Conservation (phyloP, 768 basidiomycete genomes). For the Hericium rajendrae region DNA sequence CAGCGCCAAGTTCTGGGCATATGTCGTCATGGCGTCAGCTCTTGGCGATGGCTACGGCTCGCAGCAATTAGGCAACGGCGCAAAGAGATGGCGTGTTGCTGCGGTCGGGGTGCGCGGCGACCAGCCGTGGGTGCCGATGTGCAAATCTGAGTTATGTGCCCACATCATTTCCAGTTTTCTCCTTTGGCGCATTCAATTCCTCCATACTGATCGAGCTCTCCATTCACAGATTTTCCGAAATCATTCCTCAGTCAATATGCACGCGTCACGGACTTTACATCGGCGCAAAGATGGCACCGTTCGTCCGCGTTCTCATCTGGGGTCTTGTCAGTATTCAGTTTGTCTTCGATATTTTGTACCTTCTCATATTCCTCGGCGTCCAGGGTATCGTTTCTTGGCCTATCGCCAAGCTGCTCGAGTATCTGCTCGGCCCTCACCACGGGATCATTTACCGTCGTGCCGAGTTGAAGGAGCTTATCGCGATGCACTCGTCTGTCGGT, state of each 20-base stretch:
- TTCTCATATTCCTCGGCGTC: neutral
- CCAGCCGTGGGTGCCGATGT: neutral
- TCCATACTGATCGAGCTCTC: neutral
- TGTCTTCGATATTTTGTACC: neutral
- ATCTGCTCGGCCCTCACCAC: constrained; percentile 71
- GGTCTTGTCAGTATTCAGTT: constrained; percentile 37
- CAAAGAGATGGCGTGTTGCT: too few relatives aligned
- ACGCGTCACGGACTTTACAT: constrained; percentile 84
- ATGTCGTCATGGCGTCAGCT: too few relatives aligned
- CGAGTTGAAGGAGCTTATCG: constrained; percentile 82
- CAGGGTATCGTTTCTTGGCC: constrained; percentile 78
- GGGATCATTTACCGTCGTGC: constrained; percentile 83
- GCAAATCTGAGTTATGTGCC: neutral
- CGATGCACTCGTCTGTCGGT: constrained; percentile 69
- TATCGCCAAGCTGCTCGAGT: constrained; percentile 73
- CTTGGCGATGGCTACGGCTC: too few relatives aligned
- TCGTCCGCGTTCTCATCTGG: constrained; percentile 61
- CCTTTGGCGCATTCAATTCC: neutral
- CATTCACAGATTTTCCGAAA: constrained; percentile 68
- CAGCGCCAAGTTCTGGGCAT: too few relatives aligned
- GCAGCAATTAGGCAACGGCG: too few relatives aligned
- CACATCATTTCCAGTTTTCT: neutral
- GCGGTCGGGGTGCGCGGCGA: too few relatives aligned
- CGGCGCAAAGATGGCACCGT: constrained; percentile 76
- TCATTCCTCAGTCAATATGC: constrained; percentile 89